phyloP scores from a whole-genome alignment of 176 grass and related monocot genomes.

The Rhynchospora breviuscula region DNA sequence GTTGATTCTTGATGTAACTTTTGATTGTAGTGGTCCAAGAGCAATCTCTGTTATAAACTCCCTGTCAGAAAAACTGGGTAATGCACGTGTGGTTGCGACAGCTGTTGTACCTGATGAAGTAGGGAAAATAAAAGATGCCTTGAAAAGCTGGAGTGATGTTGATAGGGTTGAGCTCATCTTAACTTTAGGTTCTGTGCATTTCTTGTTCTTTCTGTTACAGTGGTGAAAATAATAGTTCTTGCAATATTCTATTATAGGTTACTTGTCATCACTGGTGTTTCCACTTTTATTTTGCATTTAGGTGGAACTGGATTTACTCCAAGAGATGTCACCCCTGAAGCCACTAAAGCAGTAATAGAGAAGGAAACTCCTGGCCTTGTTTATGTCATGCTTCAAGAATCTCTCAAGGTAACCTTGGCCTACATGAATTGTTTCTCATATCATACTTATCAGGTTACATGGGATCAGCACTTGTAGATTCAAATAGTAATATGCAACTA shows the following conservation, averaged over 20 bases:
- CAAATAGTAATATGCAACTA: neutral
- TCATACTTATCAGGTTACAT: neutral
- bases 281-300: constrained; percentile 26
- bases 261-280: constrained; percentile 8
- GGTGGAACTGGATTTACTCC: constrained; percentile 93
- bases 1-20: neutral
- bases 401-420: constrained; percentile 51
- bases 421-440: neutral
- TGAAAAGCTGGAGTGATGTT: constrained; percentile 60
- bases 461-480: neutral
- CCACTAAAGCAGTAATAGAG: constrained; percentile 77
- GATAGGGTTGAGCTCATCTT: constrained; percentile 71
- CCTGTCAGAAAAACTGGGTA: constrained; percentile 77
- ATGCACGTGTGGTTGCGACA: constrained; percentile 62
- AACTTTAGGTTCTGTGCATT: constrained; percentile 57
- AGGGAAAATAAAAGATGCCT: constrained; percentile 63
- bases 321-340: constrained; percentile 83
- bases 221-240: neutral
- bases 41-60: constrained; percentile 78
- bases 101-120: constrained; percentile 89
- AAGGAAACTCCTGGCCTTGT: constrained; percentile 80
- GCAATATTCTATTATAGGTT: neutral
- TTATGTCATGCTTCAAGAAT: constrained; percentile 89
- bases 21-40: constrained; percentile 64
- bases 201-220: constrained; percentile 12